Conservation (phyloP, 192 early-diverging fungal genomes). For the Mortierella hygrophila region DNA sequence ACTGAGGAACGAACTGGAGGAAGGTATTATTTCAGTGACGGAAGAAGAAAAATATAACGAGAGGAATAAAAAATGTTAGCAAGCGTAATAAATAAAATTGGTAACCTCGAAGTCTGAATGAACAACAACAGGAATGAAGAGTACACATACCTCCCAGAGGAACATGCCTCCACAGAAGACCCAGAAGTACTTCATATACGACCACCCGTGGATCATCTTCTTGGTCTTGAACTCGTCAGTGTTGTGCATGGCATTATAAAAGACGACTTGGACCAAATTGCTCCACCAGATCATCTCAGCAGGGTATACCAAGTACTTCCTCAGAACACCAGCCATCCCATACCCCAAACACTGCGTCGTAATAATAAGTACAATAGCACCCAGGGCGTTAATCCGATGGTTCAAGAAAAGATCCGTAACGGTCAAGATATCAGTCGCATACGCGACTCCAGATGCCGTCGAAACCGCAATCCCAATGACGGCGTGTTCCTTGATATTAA, state of each 20-base stretch:
- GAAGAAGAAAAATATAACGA: no score
- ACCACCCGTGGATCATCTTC: constrained; percentile 29
- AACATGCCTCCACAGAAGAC: constrained; percentile 57
- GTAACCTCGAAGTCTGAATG: no score
- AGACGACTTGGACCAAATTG: constrained; percentile 68
- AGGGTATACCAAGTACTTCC: constrained; percentile 84
- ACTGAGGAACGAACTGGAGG: constrained; percentile 57
- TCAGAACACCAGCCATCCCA: constrained; percentile 81
- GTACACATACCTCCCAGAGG: constrained; percentile 39
- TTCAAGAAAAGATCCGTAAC: constrained; percentile 21
- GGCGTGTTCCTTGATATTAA: constrained; percentile 78
- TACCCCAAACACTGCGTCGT: constrained; percentile 71
- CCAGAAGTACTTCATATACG: constrained; percentile 56
- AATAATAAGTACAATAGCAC: constrained; percentile 59
- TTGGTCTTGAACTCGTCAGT: constrained; percentile 35
- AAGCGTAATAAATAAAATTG: no score
- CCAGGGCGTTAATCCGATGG: constrained; percentile 17
- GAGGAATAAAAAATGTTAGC: no score
- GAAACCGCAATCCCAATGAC: constrained; percentile 68
- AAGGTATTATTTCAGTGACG: no score
- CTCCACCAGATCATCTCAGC: constrained; percentile 90
- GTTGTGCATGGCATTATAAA: constrained; percentile 61
- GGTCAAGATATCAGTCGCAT: constrained; percentile 54
- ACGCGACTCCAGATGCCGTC: constrained; percentile 60
- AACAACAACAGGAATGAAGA: no score